Evolutionary conservation across 164 flowering plant genomes (phyloP).

Genomic region (Akebia trifoliata): DNA sequence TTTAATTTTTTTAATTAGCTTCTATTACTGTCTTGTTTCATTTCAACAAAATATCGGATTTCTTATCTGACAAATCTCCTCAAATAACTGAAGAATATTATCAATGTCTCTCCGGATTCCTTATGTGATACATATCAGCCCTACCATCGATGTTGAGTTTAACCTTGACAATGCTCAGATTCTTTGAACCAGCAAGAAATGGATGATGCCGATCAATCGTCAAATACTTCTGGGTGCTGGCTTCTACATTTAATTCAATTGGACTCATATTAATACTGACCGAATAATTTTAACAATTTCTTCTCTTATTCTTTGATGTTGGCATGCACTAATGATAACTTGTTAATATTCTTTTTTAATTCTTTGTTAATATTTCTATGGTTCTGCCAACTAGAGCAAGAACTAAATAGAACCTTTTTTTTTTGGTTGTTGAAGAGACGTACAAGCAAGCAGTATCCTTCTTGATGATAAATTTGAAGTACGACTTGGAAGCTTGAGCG

Average conservation of each 20-base stretch:
- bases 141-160: too few relatives aligned
- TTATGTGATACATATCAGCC: too few relatives aligned
- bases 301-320: too few relatives aligned
- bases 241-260: too few relatives aligned
- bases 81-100: too few relatives aligned
- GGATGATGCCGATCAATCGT: not conserved
- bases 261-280: not conserved
- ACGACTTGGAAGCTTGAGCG: slow-evolving; percentile 88
- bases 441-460: slow-evolving; percentile 97
- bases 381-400: too few relatives aligned
- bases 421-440: slow-evolving; percentile 54
- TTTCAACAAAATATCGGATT: too few relatives aligned
- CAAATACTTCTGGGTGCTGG: too few relatives aligned
- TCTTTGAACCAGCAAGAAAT: not conserved
- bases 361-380: not conserved
- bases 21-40: too few relatives aligned
- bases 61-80: too few relatives aligned
- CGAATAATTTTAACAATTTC: not conserved
- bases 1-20: too few relatives aligned
- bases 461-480: slow-evolving; percentile 99
- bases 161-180: not conserved
- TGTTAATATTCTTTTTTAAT: not conserved
- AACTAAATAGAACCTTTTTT: slow-evolving; percentile 4
- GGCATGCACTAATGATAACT: not conserved
- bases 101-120: too few relatives aligned